A percentile compares a stretch with the other conserved stretches of the same genome.
These are phyloP conservation scores for Hypoxylon sp. DNA, from an alignment of 2,329 filamentous ascomycete genomes.

Conservation along the genomic window DNA sequence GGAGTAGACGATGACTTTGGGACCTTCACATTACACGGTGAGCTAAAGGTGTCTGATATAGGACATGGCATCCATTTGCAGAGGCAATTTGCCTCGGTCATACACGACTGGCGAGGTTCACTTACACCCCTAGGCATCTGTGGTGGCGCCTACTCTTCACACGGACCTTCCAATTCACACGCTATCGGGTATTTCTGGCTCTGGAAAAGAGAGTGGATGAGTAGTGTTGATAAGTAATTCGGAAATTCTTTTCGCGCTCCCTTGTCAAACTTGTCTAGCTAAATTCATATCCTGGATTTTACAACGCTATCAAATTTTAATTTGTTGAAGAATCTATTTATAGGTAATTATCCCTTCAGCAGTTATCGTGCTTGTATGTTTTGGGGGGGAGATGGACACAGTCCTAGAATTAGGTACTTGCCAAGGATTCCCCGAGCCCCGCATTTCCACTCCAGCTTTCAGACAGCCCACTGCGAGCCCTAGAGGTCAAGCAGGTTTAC, in stretches of 20 bases:
- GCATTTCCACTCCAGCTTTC: background rate
- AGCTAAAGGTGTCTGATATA: slow-evolving; percentile 25
- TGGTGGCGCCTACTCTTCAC: slow-evolving; percentile 17
- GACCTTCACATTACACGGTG: slow-evolving; percentile 30
- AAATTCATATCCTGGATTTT: background rate
- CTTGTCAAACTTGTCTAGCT: too few relatives aligned
- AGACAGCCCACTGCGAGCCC: too few relatives aligned
- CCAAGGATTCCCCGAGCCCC: background rate
- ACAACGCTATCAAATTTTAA: background rate
- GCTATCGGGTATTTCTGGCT: slow-evolving; percentile 43
- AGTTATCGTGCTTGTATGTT: background rate
- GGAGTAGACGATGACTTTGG: slow-evolving; percentile 23
- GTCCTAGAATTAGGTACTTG: too few relatives aligned
- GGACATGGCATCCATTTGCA: slow-evolving; percentile 28
- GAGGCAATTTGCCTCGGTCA: slow-evolving; percentile 17
- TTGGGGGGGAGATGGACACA: background rate
- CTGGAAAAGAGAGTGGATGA: slow-evolving; percentile 42
- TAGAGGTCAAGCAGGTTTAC: background rate
- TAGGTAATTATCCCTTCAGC: background rate
- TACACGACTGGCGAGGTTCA: slow-evolving; percentile 26
- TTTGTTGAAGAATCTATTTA: background rate
- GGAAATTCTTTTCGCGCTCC: background rate
- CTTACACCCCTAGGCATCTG: slow-evolving; percentile 43
- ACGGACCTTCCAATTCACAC: background rate
- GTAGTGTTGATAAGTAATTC: background rate